Evolutionary conservation across 768 basidiomycete species (phyloP).

Genomic region (Sarcodon sp.): DNA sequence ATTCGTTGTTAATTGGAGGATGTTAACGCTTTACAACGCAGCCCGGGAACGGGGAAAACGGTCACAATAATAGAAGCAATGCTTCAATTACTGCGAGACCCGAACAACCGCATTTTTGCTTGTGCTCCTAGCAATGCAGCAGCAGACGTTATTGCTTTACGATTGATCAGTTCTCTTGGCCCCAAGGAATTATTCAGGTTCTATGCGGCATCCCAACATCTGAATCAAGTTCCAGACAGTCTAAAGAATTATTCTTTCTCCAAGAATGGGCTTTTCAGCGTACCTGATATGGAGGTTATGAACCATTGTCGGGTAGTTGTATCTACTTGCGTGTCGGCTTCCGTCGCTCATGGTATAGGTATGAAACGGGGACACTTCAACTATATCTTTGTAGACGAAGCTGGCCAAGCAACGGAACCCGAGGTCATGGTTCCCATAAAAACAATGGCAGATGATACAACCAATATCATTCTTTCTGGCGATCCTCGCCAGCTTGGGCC

Average conservation of each 20-base stretch:
- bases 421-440: slow-evolving; percentile 34
- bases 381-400: slow-evolving; percentile 55
- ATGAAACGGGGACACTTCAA: slow-evolving; percentile 39
- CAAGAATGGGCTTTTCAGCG: slow-evolving; percentile 24
- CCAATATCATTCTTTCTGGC: slow-evolving; percentile 24
- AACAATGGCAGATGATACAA: slow-evolving; percentile 17
- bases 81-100: not conserved
- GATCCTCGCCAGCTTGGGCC: slow-evolving; percentile 26
- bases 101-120: slow-evolving; percentile 5
- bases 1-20: not conserved
- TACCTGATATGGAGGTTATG: slow-evolving; percentile 28
- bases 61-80: slow-evolving; percentile 24
- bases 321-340: slow-evolving; percentile 43
- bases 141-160: slow-evolving; percentile 9
- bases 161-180: slow-evolving; percentile 7
- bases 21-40: slow-evolving; percentile 4
- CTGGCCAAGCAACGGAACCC: slow-evolving; percentile 51
- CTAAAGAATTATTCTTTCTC: slow-evolving; percentile 24
- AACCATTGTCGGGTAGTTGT: slow-evolving; percentile 38
- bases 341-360: slow-evolving; percentile 33
- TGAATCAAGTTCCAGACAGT: slow-evolving; percentile 19
- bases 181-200: slow-evolving; percentile 34
- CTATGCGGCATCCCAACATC: slow-evolving; percentile 32
- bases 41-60: slow-evolving; percentile 35
- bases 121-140: slow-evolving; percentile 13